A percentile compares a stretch with the other conserved stretches of the same genome.
Conservation (phyloP, 2,329 filamentous ascomycete genomes). For the Verticillium nonalfalfae region DNA sequence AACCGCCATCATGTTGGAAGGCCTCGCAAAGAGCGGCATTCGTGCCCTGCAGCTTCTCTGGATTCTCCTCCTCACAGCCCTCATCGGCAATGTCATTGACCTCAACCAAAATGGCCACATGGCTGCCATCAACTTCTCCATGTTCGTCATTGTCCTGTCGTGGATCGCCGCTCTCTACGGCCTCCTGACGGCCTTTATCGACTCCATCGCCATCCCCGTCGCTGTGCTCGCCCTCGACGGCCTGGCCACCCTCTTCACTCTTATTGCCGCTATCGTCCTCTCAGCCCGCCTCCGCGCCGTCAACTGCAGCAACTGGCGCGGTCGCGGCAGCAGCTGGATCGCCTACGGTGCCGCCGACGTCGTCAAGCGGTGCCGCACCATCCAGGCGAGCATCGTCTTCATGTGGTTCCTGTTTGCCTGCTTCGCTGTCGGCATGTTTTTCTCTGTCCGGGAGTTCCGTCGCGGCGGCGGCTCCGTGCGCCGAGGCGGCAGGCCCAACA, state of each 20-base stretch:
- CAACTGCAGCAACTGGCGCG: constrained; percentile 53
- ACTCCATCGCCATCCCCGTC: constrained; percentile 43
- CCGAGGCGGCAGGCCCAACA: constrained; percentile 36
- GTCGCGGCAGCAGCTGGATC: constrained; percentile 41
- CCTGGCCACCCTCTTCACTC: constrained; percentile 59
- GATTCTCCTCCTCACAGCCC: constrained; percentile 45
- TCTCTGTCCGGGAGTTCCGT: constrained; percentile 47
- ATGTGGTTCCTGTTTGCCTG: constrained; percentile 71
- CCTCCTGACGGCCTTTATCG: constrained; percentile 47
- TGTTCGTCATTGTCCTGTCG: constrained; percentile 62
- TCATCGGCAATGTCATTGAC: constrained; percentile 54
- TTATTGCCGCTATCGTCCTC: constrained; percentile 64
- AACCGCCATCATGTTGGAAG: constrained; percentile 20
- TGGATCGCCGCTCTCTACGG: constrained; percentile 63
- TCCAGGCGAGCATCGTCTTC: constrained; percentile 69
- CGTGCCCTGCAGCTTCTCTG: constrained; percentile 44
- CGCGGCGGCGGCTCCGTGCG: constrained; percentile 39
- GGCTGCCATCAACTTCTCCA: constrained; percentile 54
- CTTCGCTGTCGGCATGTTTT: constrained; percentile 50
- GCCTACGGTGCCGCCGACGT: constrained; percentile 54
- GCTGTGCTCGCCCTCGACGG: constrained; percentile 50
- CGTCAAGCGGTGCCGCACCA: constrained; percentile 63
- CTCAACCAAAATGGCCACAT: constrained; percentile 37
- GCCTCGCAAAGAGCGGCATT: constrained; percentile 37
- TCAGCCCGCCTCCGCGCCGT: constrained; percentile 62